Percentiles rank a stretch among this genome's conserved stretches.
phyloP scores from a whole-genome alignment of 2,329 filamentous ascomycete genomes.

The Colletotrichum tofieldiae region DNA sequence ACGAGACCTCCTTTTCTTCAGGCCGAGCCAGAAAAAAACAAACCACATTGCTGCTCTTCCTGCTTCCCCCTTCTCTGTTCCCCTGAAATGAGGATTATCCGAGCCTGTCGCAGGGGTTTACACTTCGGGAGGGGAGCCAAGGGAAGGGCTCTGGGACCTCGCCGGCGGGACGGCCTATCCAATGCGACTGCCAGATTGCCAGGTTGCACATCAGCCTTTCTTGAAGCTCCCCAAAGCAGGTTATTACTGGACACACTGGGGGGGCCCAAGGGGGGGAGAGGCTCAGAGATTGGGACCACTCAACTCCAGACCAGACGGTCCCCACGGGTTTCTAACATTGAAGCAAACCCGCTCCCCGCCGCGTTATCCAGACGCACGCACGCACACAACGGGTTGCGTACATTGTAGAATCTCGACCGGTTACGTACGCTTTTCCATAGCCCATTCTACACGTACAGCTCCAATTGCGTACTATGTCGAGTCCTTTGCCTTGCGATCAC shows the following conservation, averaged over 20 bases:
- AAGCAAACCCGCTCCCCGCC: neutral
- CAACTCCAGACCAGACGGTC: slow-evolving; percentile 3
- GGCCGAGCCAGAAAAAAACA: slow-evolving; percentile 8
- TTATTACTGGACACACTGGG: slow-evolving; percentile 8
- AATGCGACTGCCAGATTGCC: slow-evolving; percentile 18
- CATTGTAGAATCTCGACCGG: too few species aligned
- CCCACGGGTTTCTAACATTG: slow-evolving; percentile 4
- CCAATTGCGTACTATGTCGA: neutral
- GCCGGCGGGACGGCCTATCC: slow-evolving; percentile 13
- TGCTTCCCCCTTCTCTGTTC: neutral
- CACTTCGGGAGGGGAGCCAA: slow-evolving; percentile 6
- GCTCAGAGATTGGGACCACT: slow-evolving; percentile 17
- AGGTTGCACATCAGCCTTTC: slow-evolving; percentile 11
- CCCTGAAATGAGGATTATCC: slow-evolving; percentile 43
- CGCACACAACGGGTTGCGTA: neutral
- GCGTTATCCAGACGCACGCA: slow-evolving; percentile 9
- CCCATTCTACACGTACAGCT: neutral
- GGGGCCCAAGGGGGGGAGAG: neutral
- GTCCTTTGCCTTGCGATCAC: neutral
- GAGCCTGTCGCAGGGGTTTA: slow-evolving; percentile 33
- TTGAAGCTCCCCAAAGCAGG: neutral
- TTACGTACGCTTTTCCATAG: neutral
- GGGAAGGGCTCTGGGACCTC: slow-evolving; percentile 15
- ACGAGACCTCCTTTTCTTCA: slow-evolving; percentile 36
- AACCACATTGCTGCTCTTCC: neutral